Conservation (phyloP, 805 yeast genomes). For the Ascoidea tarda region DNA sequence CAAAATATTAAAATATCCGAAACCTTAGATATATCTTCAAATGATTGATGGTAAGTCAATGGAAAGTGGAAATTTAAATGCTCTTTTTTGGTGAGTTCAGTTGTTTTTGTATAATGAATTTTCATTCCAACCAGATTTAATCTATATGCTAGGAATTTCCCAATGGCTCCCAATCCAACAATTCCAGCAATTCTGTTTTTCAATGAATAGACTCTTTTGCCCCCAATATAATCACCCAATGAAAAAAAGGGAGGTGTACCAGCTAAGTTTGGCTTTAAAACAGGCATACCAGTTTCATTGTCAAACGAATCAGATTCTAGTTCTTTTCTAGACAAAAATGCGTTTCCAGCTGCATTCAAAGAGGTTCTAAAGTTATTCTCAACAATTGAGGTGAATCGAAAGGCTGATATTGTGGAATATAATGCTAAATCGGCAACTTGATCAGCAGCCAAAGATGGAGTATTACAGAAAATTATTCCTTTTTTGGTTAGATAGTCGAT, state of each 20-base stretch:
- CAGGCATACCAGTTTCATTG: not conserved
- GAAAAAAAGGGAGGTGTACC: too few species aligned
- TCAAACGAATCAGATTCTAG: too few species aligned
- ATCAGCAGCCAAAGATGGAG: not conserved
- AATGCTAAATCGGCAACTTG: not conserved
- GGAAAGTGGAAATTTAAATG: constrained; percentile 11
- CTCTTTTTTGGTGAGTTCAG: constrained; percentile 19
- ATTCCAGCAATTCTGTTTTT: constrained; percentile 29
- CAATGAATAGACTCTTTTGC: not conserved
- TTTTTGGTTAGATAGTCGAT: too few species aligned
- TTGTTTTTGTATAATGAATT: constrained; percentile 26
- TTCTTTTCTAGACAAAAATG: too few species aligned
- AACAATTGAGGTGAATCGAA: not conserved
- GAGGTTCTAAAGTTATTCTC: too few species aligned
- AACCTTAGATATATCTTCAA: constrained; percentile 15
- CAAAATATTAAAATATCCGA: constrained; percentile 21
- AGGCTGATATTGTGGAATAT: not conserved
- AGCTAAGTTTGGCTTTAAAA: too few species aligned
- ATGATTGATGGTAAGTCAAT: constrained; percentile 11
- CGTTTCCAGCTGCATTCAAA: too few species aligned
- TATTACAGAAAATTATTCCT: not conserved
- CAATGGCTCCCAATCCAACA: constrained; percentile 34
- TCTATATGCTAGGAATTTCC: constrained; percentile 25
- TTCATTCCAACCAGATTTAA: constrained; percentile 29
- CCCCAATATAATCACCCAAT: too few species aligned